A percentile compares a stretch with the other conserved stretches of the same genome.
These are phyloP conservation scores for Saraca asoca DNA, from an alignment of 331 rosid species.

Conservation along the genomic window DNA sequence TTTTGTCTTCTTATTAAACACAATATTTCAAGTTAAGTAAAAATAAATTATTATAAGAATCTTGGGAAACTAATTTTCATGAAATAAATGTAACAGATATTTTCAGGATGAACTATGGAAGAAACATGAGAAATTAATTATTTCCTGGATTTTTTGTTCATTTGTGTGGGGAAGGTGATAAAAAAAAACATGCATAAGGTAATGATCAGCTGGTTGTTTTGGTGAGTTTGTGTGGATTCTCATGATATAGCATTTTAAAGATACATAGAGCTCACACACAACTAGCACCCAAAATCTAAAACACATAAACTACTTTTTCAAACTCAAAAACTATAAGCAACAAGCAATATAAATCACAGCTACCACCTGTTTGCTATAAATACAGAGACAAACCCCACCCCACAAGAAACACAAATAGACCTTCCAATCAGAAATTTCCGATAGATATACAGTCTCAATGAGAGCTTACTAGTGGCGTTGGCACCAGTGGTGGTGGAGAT, in stretches of 20 bases:
- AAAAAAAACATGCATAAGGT: constrained; percentile 33
- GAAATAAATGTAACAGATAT: too few relatives aligned
- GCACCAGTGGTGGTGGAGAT: not conserved
- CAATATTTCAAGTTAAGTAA: too few relatives aligned
- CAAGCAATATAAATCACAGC: constrained; percentile 1
- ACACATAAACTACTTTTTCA: constrained; percentile 21
- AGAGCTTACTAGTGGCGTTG: not conserved
- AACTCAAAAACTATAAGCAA: constrained; percentile 6
- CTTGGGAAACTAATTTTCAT: too few relatives aligned
- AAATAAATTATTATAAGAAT: too few relatives aligned
- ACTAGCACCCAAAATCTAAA: constrained; percentile 14
- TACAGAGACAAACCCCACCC: constrained; percentile 3
- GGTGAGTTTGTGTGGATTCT: constrained; percentile 29
- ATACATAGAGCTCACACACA: constrained; percentile 35
- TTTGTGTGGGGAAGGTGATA: constrained; percentile 23
- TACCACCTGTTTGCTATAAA: not conserved
- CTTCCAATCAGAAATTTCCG: too few relatives aligned
- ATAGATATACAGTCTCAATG: constrained; percentile 11
- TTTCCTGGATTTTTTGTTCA: constrained; percentile 30
- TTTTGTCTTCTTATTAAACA: too few relatives aligned
- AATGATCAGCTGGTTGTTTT: constrained; percentile 35
- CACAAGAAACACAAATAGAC: constrained; percentile 9
- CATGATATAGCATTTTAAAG: not conserved
- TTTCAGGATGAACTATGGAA: too few relatives aligned
- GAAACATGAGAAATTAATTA: too few relatives aligned